Conservation (phyloP, 1,284 basidiomycete species). For the Schizophyllum amplum region DNA sequence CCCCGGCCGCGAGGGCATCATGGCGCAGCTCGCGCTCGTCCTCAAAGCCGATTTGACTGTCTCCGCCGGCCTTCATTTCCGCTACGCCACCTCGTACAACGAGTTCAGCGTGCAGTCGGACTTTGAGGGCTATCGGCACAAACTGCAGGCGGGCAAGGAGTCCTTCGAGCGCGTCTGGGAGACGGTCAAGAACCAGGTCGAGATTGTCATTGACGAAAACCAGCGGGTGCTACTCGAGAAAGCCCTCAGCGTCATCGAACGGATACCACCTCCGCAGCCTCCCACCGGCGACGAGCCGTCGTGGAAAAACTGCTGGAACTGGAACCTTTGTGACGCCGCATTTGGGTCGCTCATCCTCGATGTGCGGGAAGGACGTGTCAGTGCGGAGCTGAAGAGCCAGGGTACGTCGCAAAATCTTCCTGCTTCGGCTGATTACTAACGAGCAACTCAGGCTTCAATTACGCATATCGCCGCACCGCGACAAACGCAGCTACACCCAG, state of each 20-base stretch:
- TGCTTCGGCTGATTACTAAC: neutral
- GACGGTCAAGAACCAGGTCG: constrained; percentile 86
- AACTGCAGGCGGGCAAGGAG: constrained; percentile 74
- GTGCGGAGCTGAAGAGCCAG: constrained; percentile 87
- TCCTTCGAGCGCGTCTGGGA: constrained; percentile 91
- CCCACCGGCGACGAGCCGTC: constrained; percentile 72
- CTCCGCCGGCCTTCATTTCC: constrained; percentile 95
- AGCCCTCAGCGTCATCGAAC: constrained; percentile 78
- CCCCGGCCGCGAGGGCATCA: constrained; percentile 88
- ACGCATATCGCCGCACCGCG: constrained; percentile 78
- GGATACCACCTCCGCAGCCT: constrained; percentile 61
- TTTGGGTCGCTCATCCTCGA: constrained; percentile 87
- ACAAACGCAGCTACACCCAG: constrained; percentile 27
- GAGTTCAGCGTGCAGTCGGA: constrained; percentile 93
- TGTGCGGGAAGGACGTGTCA: constrained; percentile 86
- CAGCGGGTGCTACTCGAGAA: constrained; percentile 89
- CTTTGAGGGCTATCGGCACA: constrained; percentile 83
- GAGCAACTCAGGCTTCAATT: constrained; percentile 93
- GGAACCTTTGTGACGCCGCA: constrained; percentile 93
- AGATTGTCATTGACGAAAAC: constrained; percentile 85
- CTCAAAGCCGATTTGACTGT: constrained; percentile 94
- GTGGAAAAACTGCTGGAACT: constrained; percentile 99
- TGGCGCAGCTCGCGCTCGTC: constrained; percentile 84
- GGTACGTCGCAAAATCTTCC: constrained; percentile 39
- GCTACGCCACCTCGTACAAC: constrained; percentile 94